These are phyloP conservation scores for Entophlyctis luteolus DNA, from an alignment of 192 early-diverging fungal genomes.

Conservation along the genomic window DNA sequence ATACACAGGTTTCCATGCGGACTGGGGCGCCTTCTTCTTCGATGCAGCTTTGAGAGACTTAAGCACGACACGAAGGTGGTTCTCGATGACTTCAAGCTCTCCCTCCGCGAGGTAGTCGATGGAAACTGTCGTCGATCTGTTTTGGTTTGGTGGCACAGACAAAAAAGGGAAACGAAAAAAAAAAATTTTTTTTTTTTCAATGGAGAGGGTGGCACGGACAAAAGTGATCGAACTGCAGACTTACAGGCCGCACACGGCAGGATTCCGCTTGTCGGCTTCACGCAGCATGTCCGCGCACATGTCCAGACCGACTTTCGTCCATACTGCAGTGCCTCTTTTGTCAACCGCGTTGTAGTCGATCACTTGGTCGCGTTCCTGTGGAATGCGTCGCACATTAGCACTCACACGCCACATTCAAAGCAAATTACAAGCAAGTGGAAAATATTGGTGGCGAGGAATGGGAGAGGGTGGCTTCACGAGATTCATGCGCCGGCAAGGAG, in stretches of 20 bases:
- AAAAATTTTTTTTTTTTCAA: no score
- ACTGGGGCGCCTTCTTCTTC: conserved; percentile 25
- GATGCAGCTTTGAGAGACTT: conserved; percentile 9
- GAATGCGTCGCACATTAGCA: background rate
- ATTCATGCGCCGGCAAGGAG: no score
- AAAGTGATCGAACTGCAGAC: background rate
- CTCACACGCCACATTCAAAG: no score
- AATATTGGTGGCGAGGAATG: no score
- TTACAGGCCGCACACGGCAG: conserved; percentile 20
- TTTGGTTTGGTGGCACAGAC: background rate
- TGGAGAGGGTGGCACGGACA: background rate
- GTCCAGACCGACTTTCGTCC: conserved; percentile 17
- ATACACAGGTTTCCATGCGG: conserved; percentile 27
- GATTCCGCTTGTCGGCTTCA: conserved; percentile 25
- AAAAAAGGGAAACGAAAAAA: no score
- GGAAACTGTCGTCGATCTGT: background rate
- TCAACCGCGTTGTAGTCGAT: conserved; percentile 23
- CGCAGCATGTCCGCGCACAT: conserved; percentile 2
- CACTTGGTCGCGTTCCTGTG: background rate
- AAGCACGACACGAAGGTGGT: conserved; percentile 16
- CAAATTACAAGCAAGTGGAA: no score
- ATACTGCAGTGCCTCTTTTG: conserved; percentile 5
- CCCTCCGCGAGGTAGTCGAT: background rate
- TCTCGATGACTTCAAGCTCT: conserved; percentile 22
- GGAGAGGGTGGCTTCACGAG: no score